Base-by-base conservation (phyloP, 805 yeast species). In the Tetrapisispora iriomotensis region DNA sequence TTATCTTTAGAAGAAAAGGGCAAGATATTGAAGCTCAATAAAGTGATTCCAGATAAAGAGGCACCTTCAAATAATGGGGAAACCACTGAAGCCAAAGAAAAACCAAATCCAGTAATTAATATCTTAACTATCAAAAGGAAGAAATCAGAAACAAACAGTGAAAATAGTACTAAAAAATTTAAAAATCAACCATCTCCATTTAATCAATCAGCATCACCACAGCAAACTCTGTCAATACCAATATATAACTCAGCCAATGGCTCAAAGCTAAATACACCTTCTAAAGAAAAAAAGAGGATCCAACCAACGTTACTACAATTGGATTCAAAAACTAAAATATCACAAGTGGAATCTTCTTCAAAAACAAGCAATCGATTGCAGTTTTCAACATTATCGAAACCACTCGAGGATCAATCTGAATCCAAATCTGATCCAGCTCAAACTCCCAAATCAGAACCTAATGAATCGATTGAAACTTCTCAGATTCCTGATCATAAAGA, bases 91-190 rank as follows among this genome's bases (percentile, higher is more conserved):
- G 9, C 30, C 29, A 21, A 26, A 2, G 28, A 37, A n/a, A 38
- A 31, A 8, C 23, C 39, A 15, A 31, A 22, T 12, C 46, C 45
- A 23, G 43, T 43, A 6, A 42, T 51, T 8, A 51, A 51, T 29
- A 46, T 50, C 29, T 34, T 51, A 27, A 53, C 53, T 13, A 49
- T 53, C 5, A 53, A 48, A 39, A 42, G 50, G 33, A 46, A 25
- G 17, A 25, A 29, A 4, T 22, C 24, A 6, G 38, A 13, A 17
- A 8, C 8, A 13, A 22, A 14, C n/a, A n/a, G n/a, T 23, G 20
- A 29, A 28, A 28, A 23, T 9, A 23, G 9, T 17, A 20, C 10
- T 12, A 36, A 36, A 15, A 36, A 36, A 18, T 9, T 19, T 17
- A 37, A 22, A 33, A 33, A 4, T 8, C 29, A 7, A 32, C 18